Evolutionary conservation across 306 rosid genomes (phyloP), one percentile per base, ranked within the genome.

Genomic region (Herpetospermum pedunculosum): DNA sequence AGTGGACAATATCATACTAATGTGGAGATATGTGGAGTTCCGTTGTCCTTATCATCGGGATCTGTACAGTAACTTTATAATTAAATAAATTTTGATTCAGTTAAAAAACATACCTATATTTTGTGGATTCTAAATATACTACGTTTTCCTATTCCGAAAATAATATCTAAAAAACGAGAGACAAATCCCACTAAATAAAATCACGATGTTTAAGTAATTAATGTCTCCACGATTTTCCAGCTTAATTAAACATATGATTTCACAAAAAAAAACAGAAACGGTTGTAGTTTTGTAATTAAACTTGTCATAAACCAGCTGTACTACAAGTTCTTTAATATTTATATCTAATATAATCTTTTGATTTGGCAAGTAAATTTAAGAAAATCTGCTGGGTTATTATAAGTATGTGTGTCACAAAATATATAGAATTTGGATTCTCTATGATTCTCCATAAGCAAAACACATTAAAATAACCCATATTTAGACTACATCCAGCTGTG

Each of bases 361-460:
- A 63, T 68, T 68, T 68, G 73, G 11, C 54, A 43, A 43, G 73
- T 68, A 68, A 25, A 68, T 68, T 43, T 26, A 28, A 41, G 53
- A 21, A 41, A 64, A 41, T 67, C 30, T 2, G 35, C 2, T 68
- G 53, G 54, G 54, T 6, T 15, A 68, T 43, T 19, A 65, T 21
- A 65, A 40, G 12, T 43, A 9, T 32, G 4, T 32, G 32, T 32
- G 34, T 67, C 34, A 40, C 21, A 40, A 67, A 67, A 64, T 38
- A 25, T 23, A 40, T 41, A 43, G 6, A 25, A 40, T 68, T 41
- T 43, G 34, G 53, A 68, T 68, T 65, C 32, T 65, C 18, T 38
- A 38, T 65, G 72, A 68, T 68, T 43, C 53, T 68, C 52, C 14
- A 14, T 2, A 25, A 26, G 23, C 21, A 25, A 68, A 43, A 68